Base-by-base conservation (phyloP, 108 stramenopile species). In the Pseudonitzschia delicatissima region DNA sequence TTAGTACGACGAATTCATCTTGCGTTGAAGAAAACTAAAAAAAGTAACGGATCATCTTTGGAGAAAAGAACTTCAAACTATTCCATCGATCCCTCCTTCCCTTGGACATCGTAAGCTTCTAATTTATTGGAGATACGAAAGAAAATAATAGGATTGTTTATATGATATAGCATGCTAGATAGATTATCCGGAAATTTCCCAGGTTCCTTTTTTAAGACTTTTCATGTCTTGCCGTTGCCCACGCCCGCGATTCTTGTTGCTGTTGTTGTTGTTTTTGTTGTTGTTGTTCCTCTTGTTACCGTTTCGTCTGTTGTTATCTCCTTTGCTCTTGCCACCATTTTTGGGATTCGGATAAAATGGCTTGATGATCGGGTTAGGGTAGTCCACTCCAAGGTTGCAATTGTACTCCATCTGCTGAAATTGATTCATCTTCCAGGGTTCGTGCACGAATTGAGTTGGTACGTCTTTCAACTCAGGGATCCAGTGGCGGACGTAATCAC, bases 401-500 rank as follows among this genome's bases (percentile, higher is more conserved):
- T 82, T 83, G 64, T 79, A 86, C 64, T 91, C 82, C 58, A 78
- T 69, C 78, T 90, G 90, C 45, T 86, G 72, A 34, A 78, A 82
- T 52, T 87, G 84, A 8, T 74, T 88, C 91, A 95, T 91, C 66
- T 91, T 84, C 94, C 94, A 95, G 6, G 94, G 94, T 63, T 90
- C 87, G 57, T 92, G 89, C 4, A 95, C 78, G 49, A 71, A 78
- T 33, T 82, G 66, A 36, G 82, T 85, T 2, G 94, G 94, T 2
- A 95, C 86, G 68, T 90, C 64, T 62, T 82, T 79, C 20, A 95
- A 57, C 64, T 98, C 96, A 1, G 98, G 98, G 37, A 88, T 71
- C 98, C 98, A 99, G 44, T 91, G 86, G 17, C 94, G 80, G 23
- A 97, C 95, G 69, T 98, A 98, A 15, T 92, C 96, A 6, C 96